Evolutionary conservation across 73 alveolate genomes (phyloP).

Genomic region (Tetrahymena thermophila): DNA sequence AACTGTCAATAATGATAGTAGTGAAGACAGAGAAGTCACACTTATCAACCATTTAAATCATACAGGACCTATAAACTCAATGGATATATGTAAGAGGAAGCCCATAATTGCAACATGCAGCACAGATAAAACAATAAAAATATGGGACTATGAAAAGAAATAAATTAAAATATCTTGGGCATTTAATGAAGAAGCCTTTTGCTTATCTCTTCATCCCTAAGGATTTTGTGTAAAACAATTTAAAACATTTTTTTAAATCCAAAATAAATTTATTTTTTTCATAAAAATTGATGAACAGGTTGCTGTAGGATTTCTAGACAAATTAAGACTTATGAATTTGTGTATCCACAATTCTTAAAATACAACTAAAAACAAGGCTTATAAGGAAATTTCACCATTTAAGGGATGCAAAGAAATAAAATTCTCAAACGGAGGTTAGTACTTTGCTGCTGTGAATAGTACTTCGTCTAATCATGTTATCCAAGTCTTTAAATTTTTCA

Average conservation of each 20-base stretch:
- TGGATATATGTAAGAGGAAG: background rate
- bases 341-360: constrained; percentile 47
- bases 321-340: constrained; percentile 93
- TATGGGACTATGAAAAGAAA: constrained; percentile 63
- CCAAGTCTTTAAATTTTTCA: constrained; percentile 66
- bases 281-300: background rate
- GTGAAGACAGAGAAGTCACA: background rate
- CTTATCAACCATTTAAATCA: background rate
- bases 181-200: background rate
- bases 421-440: constrained; percentile 95
- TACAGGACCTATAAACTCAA: background rate
- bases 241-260: background rate
- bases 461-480: constrained; percentile 54
- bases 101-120: constrained; percentile 84
- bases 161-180: background rate
- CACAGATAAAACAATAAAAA: constrained; percentile 74
- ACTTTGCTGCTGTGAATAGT: constrained; percentile 90
- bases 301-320: constrained; percentile 93
- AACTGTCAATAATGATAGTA: background rate
- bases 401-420: constrained; percentile 82
- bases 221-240: constrained; percentile 4
- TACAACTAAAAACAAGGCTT: constrained; percentile 58
- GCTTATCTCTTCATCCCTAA: background rate
- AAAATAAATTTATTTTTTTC: too few relatives aligned
- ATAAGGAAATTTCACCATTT: constrained; percentile 83